These are phyloP conservation scores for Clitopilus passeckerianus DNA, from an alignment of 768 basidiomycete genomes.

Conservation along the genomic window DNA sequence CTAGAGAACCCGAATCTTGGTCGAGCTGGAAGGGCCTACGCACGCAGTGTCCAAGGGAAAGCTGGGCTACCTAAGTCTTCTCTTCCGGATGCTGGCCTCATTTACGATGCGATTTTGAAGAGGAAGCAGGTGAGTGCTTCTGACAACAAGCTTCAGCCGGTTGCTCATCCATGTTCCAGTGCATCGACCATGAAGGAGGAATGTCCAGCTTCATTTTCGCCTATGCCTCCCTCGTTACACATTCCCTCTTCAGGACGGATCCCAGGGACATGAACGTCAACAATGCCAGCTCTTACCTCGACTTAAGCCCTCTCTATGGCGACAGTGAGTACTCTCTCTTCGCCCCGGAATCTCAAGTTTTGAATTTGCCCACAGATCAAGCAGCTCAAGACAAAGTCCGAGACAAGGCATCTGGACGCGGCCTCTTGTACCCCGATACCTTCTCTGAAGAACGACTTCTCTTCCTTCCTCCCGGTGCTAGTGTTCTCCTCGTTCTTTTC, in stretches of 20 bases:
- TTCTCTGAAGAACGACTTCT: conserved; percentile 49
- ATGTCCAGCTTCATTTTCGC: conserved; percentile 62
- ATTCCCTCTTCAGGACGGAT: conserved; percentile 51
- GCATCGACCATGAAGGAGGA: conserved; percentile 42
- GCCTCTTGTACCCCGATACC: conserved; percentile 47
- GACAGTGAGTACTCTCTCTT: conserved; percentile 23
- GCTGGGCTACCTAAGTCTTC: conserved; percentile 31
- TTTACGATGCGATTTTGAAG: conserved; percentile 60
- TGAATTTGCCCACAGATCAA: conserved; percentile 22
- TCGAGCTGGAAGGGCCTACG: conserved; percentile 45
- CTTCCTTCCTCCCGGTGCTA: conserved; percentile 49
- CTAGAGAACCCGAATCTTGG: conserved; percentile 40
- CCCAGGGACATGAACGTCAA: conserved; percentile 33
- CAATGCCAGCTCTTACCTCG: conserved; percentile 50
- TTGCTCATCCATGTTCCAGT: conserved; percentile 1
- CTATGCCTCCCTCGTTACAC: conserved; percentile 61
- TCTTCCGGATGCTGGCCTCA: conserved; percentile 51
- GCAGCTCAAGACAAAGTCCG: conserved; percentile 37
- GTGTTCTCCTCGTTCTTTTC: conserved; percentile 51
- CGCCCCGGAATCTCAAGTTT: neutral
- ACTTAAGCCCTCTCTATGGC: conserved; percentile 54
- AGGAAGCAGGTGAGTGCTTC: conserved; percentile 27
- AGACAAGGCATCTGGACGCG: conserved; percentile 41
- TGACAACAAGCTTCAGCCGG: neutral
- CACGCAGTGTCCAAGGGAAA: conserved; percentile 44